Conservation (phyloP, 2,329 filamentous ascomycete genomes). For the Fusarium pseudocircinatum region DNA sequence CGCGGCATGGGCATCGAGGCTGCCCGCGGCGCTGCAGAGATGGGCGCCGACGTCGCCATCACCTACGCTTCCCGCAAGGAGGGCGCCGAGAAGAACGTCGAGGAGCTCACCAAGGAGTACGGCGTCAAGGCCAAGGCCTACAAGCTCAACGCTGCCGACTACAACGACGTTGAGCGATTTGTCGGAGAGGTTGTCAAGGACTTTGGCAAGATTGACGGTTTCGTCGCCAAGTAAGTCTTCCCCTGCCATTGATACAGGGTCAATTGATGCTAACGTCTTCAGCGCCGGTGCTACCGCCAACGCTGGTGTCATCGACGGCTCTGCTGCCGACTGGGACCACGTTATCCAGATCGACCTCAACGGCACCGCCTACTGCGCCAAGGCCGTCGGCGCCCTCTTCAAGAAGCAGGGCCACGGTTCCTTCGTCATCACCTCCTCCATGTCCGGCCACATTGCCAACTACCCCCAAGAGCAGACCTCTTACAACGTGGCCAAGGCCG, state of each 20-base stretch:
- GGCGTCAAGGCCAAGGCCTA: constrained; percentile 73
- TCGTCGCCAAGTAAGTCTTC: constrained; percentile 75
- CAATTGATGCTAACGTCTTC: not conserved
- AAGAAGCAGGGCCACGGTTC: constrained; percentile 69
- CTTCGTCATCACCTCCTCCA: constrained; percentile 75
- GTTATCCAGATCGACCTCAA: constrained; percentile 73
- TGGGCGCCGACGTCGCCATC: constrained; percentile 75
- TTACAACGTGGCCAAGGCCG: constrained; percentile 73
- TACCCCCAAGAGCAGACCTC: constrained; percentile 74
- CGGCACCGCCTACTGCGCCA: constrained; percentile 74
- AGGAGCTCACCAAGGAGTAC: constrained; percentile 71
- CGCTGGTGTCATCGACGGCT: constrained; percentile 73
- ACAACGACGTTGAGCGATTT: constrained; percentile 60
- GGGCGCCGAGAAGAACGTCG: constrained; percentile 72
- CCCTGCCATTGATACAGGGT: not conserved
- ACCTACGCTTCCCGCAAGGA: constrained; percentile 78
- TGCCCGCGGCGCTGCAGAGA: constrained; percentile 75
- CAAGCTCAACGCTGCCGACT: constrained; percentile 67
- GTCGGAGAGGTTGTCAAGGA: constrained; percentile 74
- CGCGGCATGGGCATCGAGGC: constrained; percentile 77
- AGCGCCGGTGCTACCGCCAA: constrained; percentile 74
- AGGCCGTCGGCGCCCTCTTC: constrained; percentile 71
- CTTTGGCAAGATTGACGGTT: constrained; percentile 78
- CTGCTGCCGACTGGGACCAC: constrained; percentile 72
- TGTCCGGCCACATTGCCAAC: constrained; percentile 77